These are phyloP conservation scores for Pythium rishiriense DNA, from an alignment of 352 stramenopile genomes.

Conservation along the genomic window DNA sequence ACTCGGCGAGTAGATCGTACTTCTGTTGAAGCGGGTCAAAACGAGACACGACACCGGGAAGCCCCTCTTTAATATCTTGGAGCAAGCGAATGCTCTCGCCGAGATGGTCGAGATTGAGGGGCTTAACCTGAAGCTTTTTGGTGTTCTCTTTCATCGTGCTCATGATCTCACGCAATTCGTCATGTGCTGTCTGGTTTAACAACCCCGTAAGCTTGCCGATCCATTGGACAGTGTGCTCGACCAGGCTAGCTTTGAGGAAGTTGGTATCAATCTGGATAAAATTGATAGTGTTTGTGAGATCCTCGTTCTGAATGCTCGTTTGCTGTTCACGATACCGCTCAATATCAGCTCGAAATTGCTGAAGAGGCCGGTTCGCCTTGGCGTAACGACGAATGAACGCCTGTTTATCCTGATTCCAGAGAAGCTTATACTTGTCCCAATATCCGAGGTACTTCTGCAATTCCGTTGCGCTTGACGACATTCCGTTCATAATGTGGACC, in stretches of 20 bases:
- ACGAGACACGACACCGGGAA: conserved; percentile 60
- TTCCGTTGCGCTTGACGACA: conserved; percentile 92
- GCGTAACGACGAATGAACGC: conserved; percentile 95
- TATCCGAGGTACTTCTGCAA: conserved; percentile 95
- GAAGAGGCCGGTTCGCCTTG: conserved; percentile 91
- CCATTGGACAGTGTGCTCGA: conserved; percentile 93
- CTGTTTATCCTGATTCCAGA: conserved; percentile 95
- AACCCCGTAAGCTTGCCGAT: conserved; percentile 91
- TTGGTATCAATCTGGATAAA: conserved; percentile 96
- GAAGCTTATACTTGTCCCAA: conserved; percentile 93
- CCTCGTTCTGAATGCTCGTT: conserved; percentile 90
- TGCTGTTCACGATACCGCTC: conserved; percentile 91
- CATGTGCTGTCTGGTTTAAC: conserved; percentile 90
- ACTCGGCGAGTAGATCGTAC: conserved; percentile 85
- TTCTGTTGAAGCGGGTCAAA: conserved; percentile 88
- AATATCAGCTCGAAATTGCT: conserved; percentile 93
- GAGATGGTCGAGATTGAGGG: conserved; percentile 89
- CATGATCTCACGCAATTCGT: conserved; percentile 87
- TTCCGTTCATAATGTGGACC: conserved; percentile 96
- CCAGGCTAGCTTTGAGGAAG: conserved; percentile 89
- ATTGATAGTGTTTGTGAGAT: conserved; percentile 92
- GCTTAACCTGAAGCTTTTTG: conserved; percentile 80
- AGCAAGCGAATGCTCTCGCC: conserved; percentile 90
- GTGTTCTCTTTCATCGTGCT: conserved; percentile 89
- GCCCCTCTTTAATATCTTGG: conserved; percentile 85